Base-by-base conservation (phyloP, 768 basidiomycete species). In the Baorangia bicolor region DNA sequence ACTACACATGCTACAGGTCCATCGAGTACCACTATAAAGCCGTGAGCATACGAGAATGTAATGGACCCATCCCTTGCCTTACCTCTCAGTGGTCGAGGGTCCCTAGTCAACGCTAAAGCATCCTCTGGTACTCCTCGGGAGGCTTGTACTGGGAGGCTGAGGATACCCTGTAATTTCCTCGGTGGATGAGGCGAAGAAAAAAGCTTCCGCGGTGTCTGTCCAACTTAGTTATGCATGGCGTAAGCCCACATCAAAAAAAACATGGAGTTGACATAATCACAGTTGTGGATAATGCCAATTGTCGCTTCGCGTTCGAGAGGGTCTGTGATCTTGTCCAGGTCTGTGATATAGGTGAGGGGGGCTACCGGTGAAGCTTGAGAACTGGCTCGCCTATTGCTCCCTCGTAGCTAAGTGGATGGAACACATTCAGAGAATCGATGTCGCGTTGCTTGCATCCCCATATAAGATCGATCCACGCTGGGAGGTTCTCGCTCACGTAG, bases 251-350 rank as follows among this genome's bases (percentile, higher is more conserved):
- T 18, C 39, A 53, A 21, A 41, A 34, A 38, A 34, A 12, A 23
- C 5, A 37, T 14, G 30, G 20, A 31, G 14, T 42, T 8, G 47
- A 31, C 14, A n/a, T 66, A 81, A 37, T 64, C 62, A 91, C 92
- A 98, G 59, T 96, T 96, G 70, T 96, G 94, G 46, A 97, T 95
- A 53, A 95, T 96, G 2, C 94, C 94, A 20, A 95, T 90, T 8
- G 92, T 93, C 0, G 95, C 94, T 64, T 94, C 92, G 34, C 90
- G 82, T 73, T 98, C 92, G 9, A 92, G 75, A 43, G 92, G 87
- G 66, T 97, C 90, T 6, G 83, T 81, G 51, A 98, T 96, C 4
- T 81, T 71, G 67, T 97, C 95, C 23, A 98, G 74, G 69, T 97
- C 94, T 90, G 35, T 47, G 25, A 42, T 27, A 13, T 23, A 23